Base-by-base conservation (phyloP, 352 stramenopile species). In the Globisporangium spinosum region DNA sequence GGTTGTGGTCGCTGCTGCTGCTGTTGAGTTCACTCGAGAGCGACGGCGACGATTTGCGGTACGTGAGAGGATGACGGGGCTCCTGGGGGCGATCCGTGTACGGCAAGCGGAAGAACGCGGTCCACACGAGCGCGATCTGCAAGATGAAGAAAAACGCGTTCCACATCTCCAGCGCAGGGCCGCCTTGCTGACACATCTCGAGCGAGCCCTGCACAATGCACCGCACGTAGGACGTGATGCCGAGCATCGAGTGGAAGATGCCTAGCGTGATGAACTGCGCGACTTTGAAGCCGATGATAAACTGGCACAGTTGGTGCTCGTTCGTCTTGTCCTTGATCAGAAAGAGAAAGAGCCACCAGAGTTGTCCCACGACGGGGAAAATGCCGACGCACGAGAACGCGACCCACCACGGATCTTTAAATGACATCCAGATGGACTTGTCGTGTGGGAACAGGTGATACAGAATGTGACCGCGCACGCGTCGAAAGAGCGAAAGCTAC, bases 281-380 rank as follows among this genome's bases (percentile, higher is more conserved):
- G n/a, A 82, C 83, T 56, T 97, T 94, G 75, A 97, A 97, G 17
- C 88, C 86, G 20, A 97, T 85, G 58, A 97, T 97, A 47, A 97
- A 97, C 65, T 97, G 82, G 63, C 89, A 96, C n/a, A 97, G 73
- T 66, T 97, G 90, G 64, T 96, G 92, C 72, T 97, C 91, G 72
- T 97, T 93, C 34, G 85, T 94, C 69, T 97, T 97, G 80, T 97
- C 89, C 70, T 96, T 95, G 60, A 97, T 80, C 29, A 97, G 27
- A 58, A 97, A 97, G 9, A 97, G 70, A 22, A 97, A 86, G 51
- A 96, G 79, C 91, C 91, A 97, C 90, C 89, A 97, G 38, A 95
- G 65, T 74, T 96, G 89, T 3, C 88, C 87, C n/a, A 97, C 64
- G 38, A 93, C 78, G 0, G 91, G 91, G 32, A 96, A 83, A 32